Base-by-base conservation (phyloP, 2,329 filamentous ascomycete species). In the Fusarium agapanthi region DNA sequence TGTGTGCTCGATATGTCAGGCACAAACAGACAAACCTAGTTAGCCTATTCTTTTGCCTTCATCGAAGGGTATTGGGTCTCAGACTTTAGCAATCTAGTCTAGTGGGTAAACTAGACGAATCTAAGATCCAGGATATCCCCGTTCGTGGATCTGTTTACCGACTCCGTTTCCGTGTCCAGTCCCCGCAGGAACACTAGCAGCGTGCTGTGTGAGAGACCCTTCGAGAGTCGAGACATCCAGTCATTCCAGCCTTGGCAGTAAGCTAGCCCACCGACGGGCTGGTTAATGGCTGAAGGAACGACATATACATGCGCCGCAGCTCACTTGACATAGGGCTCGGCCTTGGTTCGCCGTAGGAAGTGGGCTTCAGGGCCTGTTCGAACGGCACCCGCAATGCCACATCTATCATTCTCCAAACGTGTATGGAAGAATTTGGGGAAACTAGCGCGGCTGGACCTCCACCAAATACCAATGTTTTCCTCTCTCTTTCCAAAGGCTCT, bases 291-390 rank as follows among this genome's bases (percentile, higher is more conserved):
- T 66, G 69, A 59, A 75, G 48, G 69, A 74, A 69, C 76, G 60
- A 78, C 66, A 72, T 68, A 76, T 75, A 79, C 78, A 79, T 79
- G 64, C 73, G 75, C 74, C 75, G 75, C 70, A 77, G 71, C 78
- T 79, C 77, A 79, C 77, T 79, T 79, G 78, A 79, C 77, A 68
- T 69, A 64, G 71, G 71, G 68, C 66, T 70, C 63, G 67, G 54
- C 71, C 75, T 74, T 73, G 67, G 67, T 65, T 74, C 64, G 64
- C 61, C 47, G 22, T 48, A 38, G 60, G 69, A 69, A 59, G 73
- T 68, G 65, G 69, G 50, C 56, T 64, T 57, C 56, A 64, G 56
- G 67, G 75, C 75, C 72, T 77, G 75, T 72, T 61, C 41, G 47
- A 64, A 71, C 57, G 51, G 62, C 61, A 59, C 59, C 75, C 57